Conservation (phyloP, 495 filamentous ascomycete species). For the Aspergillus coremiiformis region DNA sequence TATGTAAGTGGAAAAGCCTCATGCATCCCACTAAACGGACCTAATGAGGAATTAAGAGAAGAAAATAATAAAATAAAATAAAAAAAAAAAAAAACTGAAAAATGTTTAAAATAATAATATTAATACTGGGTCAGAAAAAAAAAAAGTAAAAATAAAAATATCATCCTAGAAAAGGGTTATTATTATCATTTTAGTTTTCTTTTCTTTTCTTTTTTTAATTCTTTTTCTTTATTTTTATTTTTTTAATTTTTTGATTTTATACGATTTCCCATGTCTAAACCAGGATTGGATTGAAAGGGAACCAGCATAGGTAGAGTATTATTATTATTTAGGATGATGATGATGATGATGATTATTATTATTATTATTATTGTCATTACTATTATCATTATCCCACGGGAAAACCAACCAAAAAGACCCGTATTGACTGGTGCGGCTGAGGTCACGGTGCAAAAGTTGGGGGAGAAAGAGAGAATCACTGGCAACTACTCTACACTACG, state of each 20-base stretch:
- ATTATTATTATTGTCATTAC: too few relatives aligned
- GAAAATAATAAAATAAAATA: background rate
- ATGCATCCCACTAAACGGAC: background rate
- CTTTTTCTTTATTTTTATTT: background rate
- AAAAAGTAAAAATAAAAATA: background rate
- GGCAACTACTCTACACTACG: too few relatives aligned
- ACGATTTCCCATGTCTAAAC: background rate
- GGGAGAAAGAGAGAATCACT: too few relatives aligned
- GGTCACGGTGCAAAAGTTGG: constrained; percentile 19
- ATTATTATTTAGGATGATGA: too few relatives aligned
- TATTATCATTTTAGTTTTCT: background rate
- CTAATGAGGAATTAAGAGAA: background rate
- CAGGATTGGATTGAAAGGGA: background rate
- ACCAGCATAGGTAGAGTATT: background rate
- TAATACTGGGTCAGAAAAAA: too few relatives aligned
- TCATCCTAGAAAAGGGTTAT: background rate
- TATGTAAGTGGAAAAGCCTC: background rate
- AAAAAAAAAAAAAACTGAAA: background rate
- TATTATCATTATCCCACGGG: background rate
- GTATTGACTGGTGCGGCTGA: constrained; percentile 17
- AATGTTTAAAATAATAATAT: background rate
- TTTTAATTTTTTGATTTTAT: background rate
- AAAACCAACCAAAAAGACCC: constrained; percentile 3
- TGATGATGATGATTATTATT: too few relatives aligned
- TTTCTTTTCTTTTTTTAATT: background rate